A percentile compares a stretch with the other conserved stretches of the same genome.
Evolutionary conservation across 23 red algal species (phyloP).

Genomic region (Gracilaria vermiculophylla): DNA sequence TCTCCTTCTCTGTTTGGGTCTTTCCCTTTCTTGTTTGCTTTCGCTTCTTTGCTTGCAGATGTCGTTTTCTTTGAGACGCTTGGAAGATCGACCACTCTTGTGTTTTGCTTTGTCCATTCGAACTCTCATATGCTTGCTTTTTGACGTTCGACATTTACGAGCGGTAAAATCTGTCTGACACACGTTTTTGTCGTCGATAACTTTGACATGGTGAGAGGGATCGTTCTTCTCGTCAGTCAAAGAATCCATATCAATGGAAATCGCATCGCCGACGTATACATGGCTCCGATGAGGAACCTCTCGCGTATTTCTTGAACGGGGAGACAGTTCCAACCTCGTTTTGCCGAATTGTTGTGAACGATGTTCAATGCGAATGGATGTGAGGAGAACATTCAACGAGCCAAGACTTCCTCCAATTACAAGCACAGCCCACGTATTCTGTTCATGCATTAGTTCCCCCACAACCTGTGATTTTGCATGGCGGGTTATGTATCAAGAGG

Average conservation of each 20-base stretch:
- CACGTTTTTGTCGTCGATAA: not conserved
- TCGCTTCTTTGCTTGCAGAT: not conserved
- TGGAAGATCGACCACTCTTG: not conserved
- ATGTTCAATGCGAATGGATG: slow-evolving; percentile 10
- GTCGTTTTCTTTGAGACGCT: not conserved
- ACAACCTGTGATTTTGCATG: slow-evolving; percentile 12
- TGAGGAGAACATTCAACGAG: slow-evolving; percentile 29
- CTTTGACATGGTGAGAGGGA: not conserved
- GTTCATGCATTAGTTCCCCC: slow-evolving; percentile 58
- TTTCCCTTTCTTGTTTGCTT: not conserved
- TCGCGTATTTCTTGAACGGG: not conserved
- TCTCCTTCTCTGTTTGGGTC: not conserved
- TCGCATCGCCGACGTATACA: slow-evolving; percentile 1
- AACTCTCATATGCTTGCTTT: not conserved
- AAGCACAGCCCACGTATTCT: slow-evolving; percentile 41
- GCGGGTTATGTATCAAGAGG: not conserved
- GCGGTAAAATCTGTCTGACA: not conserved
- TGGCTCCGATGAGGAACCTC: slow-evolving; percentile 13
- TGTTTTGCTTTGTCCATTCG: not conserved
- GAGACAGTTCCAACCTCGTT: not conserved
- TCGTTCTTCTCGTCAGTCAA: not conserved
- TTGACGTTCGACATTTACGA: not conserved
- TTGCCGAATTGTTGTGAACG: not conserved
- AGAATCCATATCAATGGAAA: slow-evolving; percentile 17
- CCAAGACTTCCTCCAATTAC: slow-evolving; percentile 28